Conservation (phyloP, 2,329 filamentous ascomycete genomes). For the Nemania sp. region DNA sequence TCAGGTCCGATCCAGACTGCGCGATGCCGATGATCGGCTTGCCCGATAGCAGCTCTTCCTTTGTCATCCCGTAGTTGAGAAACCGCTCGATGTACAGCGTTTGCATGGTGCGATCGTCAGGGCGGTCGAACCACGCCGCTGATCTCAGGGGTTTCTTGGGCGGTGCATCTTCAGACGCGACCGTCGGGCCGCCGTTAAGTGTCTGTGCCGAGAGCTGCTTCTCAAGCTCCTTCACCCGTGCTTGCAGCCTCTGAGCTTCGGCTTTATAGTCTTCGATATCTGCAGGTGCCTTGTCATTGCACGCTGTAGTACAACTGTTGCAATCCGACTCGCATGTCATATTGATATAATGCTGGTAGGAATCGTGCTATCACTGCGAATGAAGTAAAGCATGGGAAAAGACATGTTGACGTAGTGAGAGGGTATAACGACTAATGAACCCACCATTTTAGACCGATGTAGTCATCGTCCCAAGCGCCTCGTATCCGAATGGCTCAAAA, state of each 20-base stretch:
- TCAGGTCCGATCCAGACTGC: conserved; percentile 54
- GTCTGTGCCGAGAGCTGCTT: conserved; percentile 23
- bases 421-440: too few relatives aligned
- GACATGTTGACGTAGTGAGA: too few relatives aligned
- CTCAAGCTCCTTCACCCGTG: conserved; percentile 30
- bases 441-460: too few relatives aligned
- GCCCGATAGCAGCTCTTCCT: conserved; percentile 51
- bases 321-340: conserved; percentile 28
- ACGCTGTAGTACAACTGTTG: conserved; percentile 17
- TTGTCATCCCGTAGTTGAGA: conserved; percentile 53
- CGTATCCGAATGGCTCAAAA: conserved; percentile 9
- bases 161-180: background rate
- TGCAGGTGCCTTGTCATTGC: conserved; percentile 16
- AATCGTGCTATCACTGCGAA: background rate
- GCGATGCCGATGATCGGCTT: conserved; percentile 57
- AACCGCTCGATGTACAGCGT: conserved; percentile 54
- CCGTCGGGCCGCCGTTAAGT: conserved; percentile 4
- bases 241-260: conserved; percentile 29
- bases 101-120: conserved; percentile 47
- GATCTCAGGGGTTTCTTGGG: conserved; percentile 24
- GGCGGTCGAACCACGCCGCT: conserved; percentile 47
- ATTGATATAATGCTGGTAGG: background rate
- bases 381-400: background rate
- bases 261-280: conserved; percentile 37
- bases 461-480: background rate